Conservation (phyloP, 139 green algal species). For the Mychonastes homosphaera region DNA sequence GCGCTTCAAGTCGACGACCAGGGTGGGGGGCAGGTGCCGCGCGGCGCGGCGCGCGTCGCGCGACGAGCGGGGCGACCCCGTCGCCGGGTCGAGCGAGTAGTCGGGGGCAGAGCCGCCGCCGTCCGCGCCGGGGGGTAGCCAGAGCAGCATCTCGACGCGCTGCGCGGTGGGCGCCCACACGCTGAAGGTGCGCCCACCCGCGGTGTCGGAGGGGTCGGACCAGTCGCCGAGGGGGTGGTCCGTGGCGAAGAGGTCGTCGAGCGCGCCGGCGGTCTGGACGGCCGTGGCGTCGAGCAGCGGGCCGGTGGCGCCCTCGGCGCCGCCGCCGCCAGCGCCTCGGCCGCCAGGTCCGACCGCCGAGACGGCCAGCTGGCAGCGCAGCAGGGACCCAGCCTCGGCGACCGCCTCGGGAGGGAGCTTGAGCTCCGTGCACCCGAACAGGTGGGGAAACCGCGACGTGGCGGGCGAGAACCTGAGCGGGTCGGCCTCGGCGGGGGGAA, state of each 20-base stretch:
- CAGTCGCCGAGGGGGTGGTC: conserved; percentile 49
- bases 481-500: conserved; percentile 7
- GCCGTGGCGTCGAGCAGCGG: conserved; percentile 42
- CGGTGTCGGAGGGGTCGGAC: not conserved
- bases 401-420: conserved; percentile 22
- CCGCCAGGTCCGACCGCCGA: conserved; percentile 13
- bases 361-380: conserved; percentile 38
- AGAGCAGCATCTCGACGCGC: conserved; percentile 54
- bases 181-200: conserved; percentile 5
- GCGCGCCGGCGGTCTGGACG: conserved; percentile 54
- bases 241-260: conserved; percentile 54
- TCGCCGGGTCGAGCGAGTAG: too few relatives aligned
- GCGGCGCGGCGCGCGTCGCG: too few relatives aligned
- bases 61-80: too few relatives aligned
- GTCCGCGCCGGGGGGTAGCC: too few relatives aligned
- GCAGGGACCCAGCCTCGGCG: conserved; percentile 19
- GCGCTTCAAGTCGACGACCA: conserved; percentile 2
- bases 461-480: conserved; percentile 10
- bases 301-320: too few relatives aligned
- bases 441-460: conserved; percentile 44
- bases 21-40: too few relatives aligned
- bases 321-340: too few relatives aligned
- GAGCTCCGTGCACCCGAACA: conserved; percentile 43
- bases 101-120: too few relatives aligned
- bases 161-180: conserved; percentile 68